Base-by-base conservation (phyloP, 1,139 yeast genomes). In the Keqinozyma sinolaborantium region DNA sequence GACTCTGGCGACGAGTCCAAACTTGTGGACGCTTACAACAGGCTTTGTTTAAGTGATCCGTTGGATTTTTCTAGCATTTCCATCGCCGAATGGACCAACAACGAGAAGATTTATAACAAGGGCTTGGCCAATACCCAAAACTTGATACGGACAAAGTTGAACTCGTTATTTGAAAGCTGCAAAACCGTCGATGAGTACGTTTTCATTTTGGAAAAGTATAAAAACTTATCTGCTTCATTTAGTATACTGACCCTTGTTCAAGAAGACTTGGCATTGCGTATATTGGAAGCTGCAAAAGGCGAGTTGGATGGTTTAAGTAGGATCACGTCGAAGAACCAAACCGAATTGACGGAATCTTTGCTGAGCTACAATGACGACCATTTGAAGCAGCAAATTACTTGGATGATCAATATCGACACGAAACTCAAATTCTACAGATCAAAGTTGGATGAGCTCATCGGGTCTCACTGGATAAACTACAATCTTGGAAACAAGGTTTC, bases 381-480 rank as follows among this genome's bases (percentile, higher is more conserved):
- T 7, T 7, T 10, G 21, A 18, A 18, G 21, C 7, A 7, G 21
- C 7, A 18, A 18, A 18, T 18, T 10, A 10, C 7, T 7, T 18
- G 21, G 21, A 18, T 18, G 21, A 7, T 18, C 21, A 18, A 18
- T 18, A 7, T 18, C 10, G 7, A 7, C 7, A 7, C 21, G 7
- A 18, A 18, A 18, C 21, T 18, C 10, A 18, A 26, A 1, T 42
- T 36, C 26, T 45, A 45, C 21, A 31, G 35, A 3, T 14, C 14
- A 1, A 36, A 34, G 18, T 30, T 45, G 21, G 7, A 20, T 1
- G 24, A 30, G 2, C 34, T 66, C 2, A 64, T 90, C 8, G 95
- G 97, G 0, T 49, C 63, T 10, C 83, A 80, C 19, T 90, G 97
- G 97, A 64, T 61, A 30, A 68, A 75, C 26, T 85, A 81, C 44